phyloP scores from a whole-genome alignment of 768 basidiomycete genomes.

The Kwoniella shandongensis region DNA sequence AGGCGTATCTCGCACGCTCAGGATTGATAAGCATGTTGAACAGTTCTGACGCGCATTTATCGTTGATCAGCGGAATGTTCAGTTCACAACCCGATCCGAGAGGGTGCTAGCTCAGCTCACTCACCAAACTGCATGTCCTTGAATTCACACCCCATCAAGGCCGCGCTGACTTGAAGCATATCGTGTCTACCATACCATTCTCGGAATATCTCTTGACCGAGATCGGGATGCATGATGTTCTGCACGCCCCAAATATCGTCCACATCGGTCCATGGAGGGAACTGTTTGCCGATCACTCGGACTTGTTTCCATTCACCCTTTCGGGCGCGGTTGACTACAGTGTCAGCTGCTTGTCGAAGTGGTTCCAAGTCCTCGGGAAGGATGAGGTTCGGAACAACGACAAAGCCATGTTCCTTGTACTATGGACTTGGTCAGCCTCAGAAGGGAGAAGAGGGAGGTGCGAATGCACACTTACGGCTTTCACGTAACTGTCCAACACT shows the following conservation, averaged over 20 bases:
- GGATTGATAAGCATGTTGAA: constrained; percentile 78
- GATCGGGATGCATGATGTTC: constrained; percentile 75
- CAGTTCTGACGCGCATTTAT: constrained; percentile 58
- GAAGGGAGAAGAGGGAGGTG: too few species aligned
- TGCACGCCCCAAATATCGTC: constrained; percentile 79
- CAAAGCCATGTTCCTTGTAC: constrained; percentile 68
- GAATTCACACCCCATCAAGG: constrained; percentile 62
- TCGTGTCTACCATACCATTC: constrained; percentile 67
- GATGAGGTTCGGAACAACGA: constrained; percentile 64
- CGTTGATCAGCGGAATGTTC: too few species aligned
- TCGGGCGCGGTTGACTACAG: constrained; percentile 61
- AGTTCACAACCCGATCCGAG: neutral
- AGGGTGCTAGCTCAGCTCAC: constrained; percentile 31
- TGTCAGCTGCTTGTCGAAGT: constrained; percentile 61
- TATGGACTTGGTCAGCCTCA: constrained; percentile 56
- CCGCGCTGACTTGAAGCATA: constrained; percentile 57
- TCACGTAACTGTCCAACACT: too few species aligned
- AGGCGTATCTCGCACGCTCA: constrained; percentile 63
- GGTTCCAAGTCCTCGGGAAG: constrained; percentile 49
- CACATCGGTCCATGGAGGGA: constrained; percentile 66
- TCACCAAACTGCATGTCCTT: constrained; percentile 71
- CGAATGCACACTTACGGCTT: too few species aligned
- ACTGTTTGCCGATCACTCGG: constrained; percentile 73
- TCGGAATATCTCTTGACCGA: constrained; percentile 63
- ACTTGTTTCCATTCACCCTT: constrained; percentile 65